Evolutionary conservation across 2,329 filamentous ascomycete genomes (phyloP), one percentile per base, ranked within the genome.

Genomic region (Penicillium glabrum): DNA sequence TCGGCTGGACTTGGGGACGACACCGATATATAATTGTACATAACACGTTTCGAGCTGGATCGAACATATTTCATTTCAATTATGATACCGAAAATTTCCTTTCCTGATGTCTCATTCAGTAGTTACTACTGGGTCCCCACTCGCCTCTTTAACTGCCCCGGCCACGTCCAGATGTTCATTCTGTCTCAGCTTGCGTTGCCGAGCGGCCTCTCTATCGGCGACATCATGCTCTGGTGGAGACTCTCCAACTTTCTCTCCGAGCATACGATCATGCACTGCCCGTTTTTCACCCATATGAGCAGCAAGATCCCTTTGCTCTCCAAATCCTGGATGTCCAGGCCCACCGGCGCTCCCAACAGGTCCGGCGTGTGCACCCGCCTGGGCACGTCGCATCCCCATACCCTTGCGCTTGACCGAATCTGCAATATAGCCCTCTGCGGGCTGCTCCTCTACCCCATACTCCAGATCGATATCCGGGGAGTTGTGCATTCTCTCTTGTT

Each of bases 1-100:
- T 75, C 74, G 4, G 67, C 76, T 53, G 75, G 75, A 29, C 69
- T 76, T 53, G 67, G 68, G 4, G 70, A 68, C 19, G 73, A 73
- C 47, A 65, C 63, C 41, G 68, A 72, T 58, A 61, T 60, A 27
- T 72, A 50, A 68, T 61, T 45, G 48, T 55, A 37, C 44, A 41
- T 43, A 45, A 49, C 43, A 33, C 37, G 24, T 11, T 27, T 26
- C 44, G 13, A 16, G 16, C 14, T 27, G 8, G 16, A 16, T 19
- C 3, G n/a, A 14, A n/a, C 16, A 23, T 7, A 45, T 45, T 26
- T 45, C n/a, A 31, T 31, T 29, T 9, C 5, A 41, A 41, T 21
- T 3, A 41, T 41, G 37, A 41, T 23, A 41, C 24, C 44, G 31
- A n/a, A 14, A 29, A 1, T 29, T 6, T 46, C 13, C 19, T 21